Evolutionary conservation across 2,329 filamentous ascomycete genomes (phyloP), one percentile per base, ranked within the genome.

Genomic region (Claviceps sp.): DNA sequence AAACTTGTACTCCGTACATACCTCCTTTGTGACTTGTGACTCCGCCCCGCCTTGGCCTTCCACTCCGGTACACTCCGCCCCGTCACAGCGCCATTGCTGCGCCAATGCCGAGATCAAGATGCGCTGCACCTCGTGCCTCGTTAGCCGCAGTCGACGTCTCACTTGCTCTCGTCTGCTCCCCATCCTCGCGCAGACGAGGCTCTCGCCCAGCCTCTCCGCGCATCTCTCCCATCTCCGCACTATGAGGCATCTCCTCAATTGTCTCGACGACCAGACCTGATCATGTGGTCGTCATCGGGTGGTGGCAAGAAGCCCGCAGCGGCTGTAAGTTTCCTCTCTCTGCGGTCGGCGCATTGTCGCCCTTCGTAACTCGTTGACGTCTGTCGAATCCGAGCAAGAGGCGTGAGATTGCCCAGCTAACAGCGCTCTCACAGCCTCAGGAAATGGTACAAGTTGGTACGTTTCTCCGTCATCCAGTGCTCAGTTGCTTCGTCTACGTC

Each of bases 381-480:
- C 40, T 10, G 26, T 39, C 48, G 39, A 50, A 24, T 19, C 17
- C 19, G 24, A 38, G 49, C 34, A 47, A 57, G 7, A 47, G 48
- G 17, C 38, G 47, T 48, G 14, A 22, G 5, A 11, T 37, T 6
- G n/a, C 40, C 24, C 57, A 58, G 59, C 64, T 70, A 60, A 69
- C 65, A 59, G 59, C 65, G 60, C 5, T 65, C 65, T 64, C 62
- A 63, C 66, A 60, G 68, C 62, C 72, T 65, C 75, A 97, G 89
- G 93, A 98, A 78, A 98, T 98, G 93, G 88, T 96, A 61, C 91
- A 98, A 85, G 90, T 98, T 76, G 91, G 93, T 97, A 84, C 64
- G 77, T 75, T 19, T 22, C 7, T 37, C 7, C 17, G 3, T 50
- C 19, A 11, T 14, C 22, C 42, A 5, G 11, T 16, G 41, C 17